These are phyloP conservation scores for Penicillium manginii DNA, from an alignment of 495 filamentous ascomycete genomes.

Conservation along the genomic window DNA sequence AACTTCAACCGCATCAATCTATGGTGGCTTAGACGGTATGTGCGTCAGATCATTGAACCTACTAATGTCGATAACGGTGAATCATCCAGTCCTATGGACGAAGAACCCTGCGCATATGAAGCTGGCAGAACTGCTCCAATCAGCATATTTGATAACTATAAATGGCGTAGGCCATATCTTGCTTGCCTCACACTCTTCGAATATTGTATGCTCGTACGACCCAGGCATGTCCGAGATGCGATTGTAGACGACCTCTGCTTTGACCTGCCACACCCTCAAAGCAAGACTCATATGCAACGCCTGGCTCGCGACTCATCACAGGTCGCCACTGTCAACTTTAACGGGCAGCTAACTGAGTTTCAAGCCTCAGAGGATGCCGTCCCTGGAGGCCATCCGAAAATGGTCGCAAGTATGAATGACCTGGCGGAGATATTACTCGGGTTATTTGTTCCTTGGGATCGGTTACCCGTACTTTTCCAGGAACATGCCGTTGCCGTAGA, in stretches of 20 bases:
- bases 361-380: slow-evolving; percentile 14
- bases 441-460: slow-evolving; percentile 17
- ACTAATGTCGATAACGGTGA: no score
- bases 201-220: no score
- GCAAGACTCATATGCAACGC: slow-evolving; percentile 11
- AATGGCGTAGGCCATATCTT: no score
- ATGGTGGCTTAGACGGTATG: not conserved
- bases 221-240: no score
- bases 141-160: no score
- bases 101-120: not conserved
- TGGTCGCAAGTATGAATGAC: slow-evolving; percentile 13
- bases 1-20: not conserved
- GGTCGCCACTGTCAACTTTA: slow-evolving; percentile 9
- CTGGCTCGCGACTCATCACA: slow-evolving; percentile 8
- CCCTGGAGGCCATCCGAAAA: slow-evolving; percentile 10
- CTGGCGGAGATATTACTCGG: slow-evolving; percentile 15
- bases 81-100: not conserved
- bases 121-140: no score
- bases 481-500: no score
- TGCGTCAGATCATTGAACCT: not conserved
- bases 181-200: no score
- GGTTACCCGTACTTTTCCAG: no score
- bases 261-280: slow-evolving; percentile 13
- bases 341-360: slow-evolving; percentile 11
- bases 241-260: no score